Percentiles rank a stretch among this genome's conserved stretches.
phyloP scores from a whole-genome alignment of 1,139 yeast species.

The Casaregolazyma suthepensis region DNA sequence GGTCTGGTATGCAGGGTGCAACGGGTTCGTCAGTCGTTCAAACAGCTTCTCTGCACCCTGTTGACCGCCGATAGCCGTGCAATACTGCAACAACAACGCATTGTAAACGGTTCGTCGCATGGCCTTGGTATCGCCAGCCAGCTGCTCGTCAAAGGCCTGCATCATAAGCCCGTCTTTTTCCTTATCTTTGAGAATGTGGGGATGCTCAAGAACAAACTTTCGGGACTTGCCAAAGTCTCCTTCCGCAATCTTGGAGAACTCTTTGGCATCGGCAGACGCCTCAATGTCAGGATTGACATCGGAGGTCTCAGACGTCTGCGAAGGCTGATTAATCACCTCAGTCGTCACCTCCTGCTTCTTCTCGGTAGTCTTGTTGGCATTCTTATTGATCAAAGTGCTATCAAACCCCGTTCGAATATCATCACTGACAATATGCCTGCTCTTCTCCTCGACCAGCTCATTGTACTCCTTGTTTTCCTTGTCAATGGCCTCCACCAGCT shows the following conservation, averaged over 20 bases:
- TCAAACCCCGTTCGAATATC: slow-evolving; percentile 95
- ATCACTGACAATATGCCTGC: slow-evolving; percentile 74
- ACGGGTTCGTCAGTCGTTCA: slow-evolving; percentile 50
- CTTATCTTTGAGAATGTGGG: slow-evolving; percentile 66
- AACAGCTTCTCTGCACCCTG: slow-evolving; percentile 67
- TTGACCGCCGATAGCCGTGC: slow-evolving; percentile 38
- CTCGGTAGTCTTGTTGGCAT: slow-evolving; percentile 20
- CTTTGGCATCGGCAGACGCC: slow-evolving; percentile 56
- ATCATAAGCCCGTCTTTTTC: slow-evolving; percentile 91
- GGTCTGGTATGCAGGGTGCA: slow-evolving; percentile 57
- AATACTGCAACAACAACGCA: slow-evolving; percentile 71
- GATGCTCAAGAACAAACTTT: slow-evolving; percentile 50
- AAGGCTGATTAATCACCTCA: slow-evolving; percentile 32
- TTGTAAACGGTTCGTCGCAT: slow-evolving; percentile 64
- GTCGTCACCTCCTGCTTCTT: slow-evolving; percentile 20
- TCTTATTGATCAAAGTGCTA: slow-evolving; percentile 68
- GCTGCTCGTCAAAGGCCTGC: slow-evolving; percentile 84
- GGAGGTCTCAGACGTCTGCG: slow-evolving; percentile 3
- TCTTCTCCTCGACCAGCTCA: slow-evolving; percentile 63
- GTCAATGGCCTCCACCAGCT: slow-evolving; percentile 35
- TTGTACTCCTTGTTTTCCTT: slow-evolving; percentile 66
- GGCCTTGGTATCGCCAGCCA: slow-evolving; percentile 48
- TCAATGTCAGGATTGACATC: slow-evolving; percentile 5
- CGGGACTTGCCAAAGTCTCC: slow-evolving; percentile 46
- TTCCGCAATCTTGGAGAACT: slow-evolving; percentile 54